Base-by-base conservation (phyloP, 2,329 filamentous ascomycete genomes). In the Colletotrichum higginsianum region DNA sequence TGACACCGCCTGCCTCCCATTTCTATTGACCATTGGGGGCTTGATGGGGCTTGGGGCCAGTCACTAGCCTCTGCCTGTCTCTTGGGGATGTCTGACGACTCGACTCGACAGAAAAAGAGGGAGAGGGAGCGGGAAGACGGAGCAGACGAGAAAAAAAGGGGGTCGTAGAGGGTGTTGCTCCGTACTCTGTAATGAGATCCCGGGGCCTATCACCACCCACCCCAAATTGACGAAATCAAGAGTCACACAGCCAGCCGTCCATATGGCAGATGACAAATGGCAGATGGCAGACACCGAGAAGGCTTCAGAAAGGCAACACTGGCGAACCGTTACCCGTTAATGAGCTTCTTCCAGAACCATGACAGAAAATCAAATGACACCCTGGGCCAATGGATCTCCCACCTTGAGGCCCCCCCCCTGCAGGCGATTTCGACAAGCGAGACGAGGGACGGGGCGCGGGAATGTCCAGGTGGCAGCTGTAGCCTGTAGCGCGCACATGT, bases 361-460 rank as follows among this genome's bases (percentile, higher is more conserved):
- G 52, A n/a, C 40, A 53, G 40, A 53, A 47, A 40, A 63, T 50
- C 53, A 56, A 56, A 38, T 18, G 61, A 53, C 38, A 23, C 46
- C 52, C 58, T 49, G 58, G 65, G 50, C 65, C 58, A 71, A 71
- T 71, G 65, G 52, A 62, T 61, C 38, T 67, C 38, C 57, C 57
- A 71, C 47, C 30, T 55, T 9, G 40, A 44, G 26, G 35, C 30
- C 63, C 63, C 56, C 63, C 56, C 67, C 63, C 56, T 61, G 62
- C 49, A 61, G 35, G 26, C 57, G 47, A 67, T 68, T 71, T 71
- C 46, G 52, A 55, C 65, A 68, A 71, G 68, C 68, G 68, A 71
- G 52, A 68, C 52, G 52, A 56, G 57, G 38, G 57, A 52, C 30
- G 18, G 44, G 44, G 38, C 56, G 30, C 26, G 38, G 47, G 60